Percentiles rank a stretch among this genome's conserved stretches.
Evolutionary conservation across 2,329 filamentous ascomycete genomes (phyloP).

Genomic region (Mycosphaerella sp.): DNA sequence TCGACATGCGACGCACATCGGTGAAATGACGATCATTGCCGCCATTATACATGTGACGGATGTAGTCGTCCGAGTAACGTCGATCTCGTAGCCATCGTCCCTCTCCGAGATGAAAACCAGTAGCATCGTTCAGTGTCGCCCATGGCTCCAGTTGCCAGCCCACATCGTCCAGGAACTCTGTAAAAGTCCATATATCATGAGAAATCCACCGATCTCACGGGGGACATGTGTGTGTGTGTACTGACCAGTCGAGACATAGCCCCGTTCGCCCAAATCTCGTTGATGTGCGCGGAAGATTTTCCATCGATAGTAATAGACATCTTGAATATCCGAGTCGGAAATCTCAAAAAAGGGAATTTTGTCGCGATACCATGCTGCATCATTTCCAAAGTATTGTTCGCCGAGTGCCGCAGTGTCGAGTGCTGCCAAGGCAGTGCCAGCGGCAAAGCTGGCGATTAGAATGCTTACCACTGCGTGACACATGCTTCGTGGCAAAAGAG

Average conservation of each 20-base stretch:
- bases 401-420: conserved; percentile 29
- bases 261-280: conserved; percentile 38
- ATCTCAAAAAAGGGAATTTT: conserved; percentile 39
- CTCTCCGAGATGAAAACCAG: conserved; percentile 41
- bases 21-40: conserved; percentile 41
- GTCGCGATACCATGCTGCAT: conserved; percentile 37
- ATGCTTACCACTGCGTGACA: neutral
- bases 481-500: neutral
- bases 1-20: conserved; percentile 22
- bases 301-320: conserved; percentile 45
- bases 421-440: conserved; percentile 6
- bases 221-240: neutral
- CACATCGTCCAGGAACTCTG: conserved; percentile 42
- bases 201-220: too few relatives aligned
- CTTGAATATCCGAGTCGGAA: conserved; percentile 35
- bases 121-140: conserved; percentile 41
- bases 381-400: conserved; percentile 37
- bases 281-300: conserved; percentile 41
- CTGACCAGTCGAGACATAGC: conserved; percentile 39
- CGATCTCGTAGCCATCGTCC: conserved; percentile 43
- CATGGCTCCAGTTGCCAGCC: conserved; percentile 40
- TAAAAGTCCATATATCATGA: too few relatives aligned
- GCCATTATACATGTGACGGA: conserved; percentile 38
- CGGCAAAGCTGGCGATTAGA: neutral
- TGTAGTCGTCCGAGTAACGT: conserved; percentile 41